phyloP scores from a whole-genome alignment of 306 rosid species.

The Prunus padus region DNA sequence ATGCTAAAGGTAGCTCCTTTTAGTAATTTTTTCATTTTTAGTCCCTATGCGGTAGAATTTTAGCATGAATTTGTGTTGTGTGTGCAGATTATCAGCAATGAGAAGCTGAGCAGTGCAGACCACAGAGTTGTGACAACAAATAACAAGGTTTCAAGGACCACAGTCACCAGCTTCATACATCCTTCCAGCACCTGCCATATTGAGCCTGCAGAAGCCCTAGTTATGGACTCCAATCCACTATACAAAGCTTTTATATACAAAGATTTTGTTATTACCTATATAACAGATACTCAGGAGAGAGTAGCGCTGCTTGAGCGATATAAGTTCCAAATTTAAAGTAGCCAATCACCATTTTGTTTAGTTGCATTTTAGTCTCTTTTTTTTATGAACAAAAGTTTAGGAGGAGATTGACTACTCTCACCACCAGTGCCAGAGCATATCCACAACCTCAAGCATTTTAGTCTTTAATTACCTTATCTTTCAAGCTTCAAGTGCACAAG shows the following conservation, averaged over 20 bases:
- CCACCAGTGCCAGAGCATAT: too few relatives aligned
- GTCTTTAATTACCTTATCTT: too few relatives aligned
- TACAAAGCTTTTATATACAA: constrained; percentile 11
- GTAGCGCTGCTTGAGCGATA: constrained; percentile 17
- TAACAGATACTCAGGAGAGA: constrained; percentile 11
- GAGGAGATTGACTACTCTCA: too few relatives aligned
- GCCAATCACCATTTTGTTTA: not conserved
- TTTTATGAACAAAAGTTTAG: too few relatives aligned
- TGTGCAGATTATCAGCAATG: not conserved
- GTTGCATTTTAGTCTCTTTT: not conserved
- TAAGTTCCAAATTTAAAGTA: constrained; percentile 14
- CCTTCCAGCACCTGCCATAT: constrained; percentile 21
- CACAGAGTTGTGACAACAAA: constrained; percentile 32
- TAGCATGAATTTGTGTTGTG: not conserved
- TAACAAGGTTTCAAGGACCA: constrained; percentile 14
- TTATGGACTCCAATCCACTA: constrained; percentile 9
- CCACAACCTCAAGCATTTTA: too few relatives aligned
- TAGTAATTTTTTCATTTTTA: not conserved
- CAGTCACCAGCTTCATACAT: constrained; percentile 15
- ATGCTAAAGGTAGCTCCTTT: constrained; percentile 26
- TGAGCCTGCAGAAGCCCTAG: constrained; percentile 25
- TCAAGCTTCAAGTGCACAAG: constrained; percentile 24
- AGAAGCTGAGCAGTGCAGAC: constrained; percentile 28
- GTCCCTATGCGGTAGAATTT: not conserved
- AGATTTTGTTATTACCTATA: constrained; percentile 15